Conservation (phyloP, 768 basidiomycete genomes). For the Cyclocybe aegerita region DNA sequence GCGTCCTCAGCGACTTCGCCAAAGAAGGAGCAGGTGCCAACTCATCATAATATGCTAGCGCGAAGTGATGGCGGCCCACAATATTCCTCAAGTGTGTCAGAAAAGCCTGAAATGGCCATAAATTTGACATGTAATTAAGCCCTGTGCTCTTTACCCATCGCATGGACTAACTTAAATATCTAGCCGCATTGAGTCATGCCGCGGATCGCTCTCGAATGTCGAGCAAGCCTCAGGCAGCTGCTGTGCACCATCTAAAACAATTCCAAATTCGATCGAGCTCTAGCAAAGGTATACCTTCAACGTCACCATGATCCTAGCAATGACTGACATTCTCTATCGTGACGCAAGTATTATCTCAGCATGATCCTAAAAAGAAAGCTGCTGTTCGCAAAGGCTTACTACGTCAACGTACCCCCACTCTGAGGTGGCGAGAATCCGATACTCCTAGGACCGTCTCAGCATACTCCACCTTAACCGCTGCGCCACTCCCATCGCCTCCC, state of each 20-base stretch:
- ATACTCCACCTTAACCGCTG: conserved; percentile 12
- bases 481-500: conserved; percentile 18
- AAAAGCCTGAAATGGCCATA: conserved; percentile 2
- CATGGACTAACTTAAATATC: conserved; percentile 7
- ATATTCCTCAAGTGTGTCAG: conserved; percentile 1
- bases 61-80: conserved; percentile 2
- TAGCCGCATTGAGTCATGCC: conserved; percentile 5
- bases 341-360: conserved; percentile 8
- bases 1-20: conserved; percentile 2
- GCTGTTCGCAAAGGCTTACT: conserved; percentile 14
- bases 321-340: conserved; percentile 5
- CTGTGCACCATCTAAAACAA: conserved; percentile 7
- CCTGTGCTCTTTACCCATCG: conserved; percentile 3
- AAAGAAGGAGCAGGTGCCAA: conserved; percentile 1
- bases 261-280: conserved; percentile 9
- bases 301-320: conserved; percentile 7
- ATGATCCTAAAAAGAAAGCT: conserved; percentile 6
- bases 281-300: conserved; percentile 9
- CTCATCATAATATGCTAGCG: conserved; percentile 4
- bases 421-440: conserved; percentile 15
- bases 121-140: conserved; percentile 7
- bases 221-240: conserved; percentile 9
- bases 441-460: conserved; percentile 16
- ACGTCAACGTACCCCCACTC: conserved; percentile 14
- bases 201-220: conserved; percentile 3